These are phyloP conservation scores for Colletotrichum phormii DNA, from an alignment of 2,329 filamentous ascomycete genomes.

Conservation along the genomic window DNA sequence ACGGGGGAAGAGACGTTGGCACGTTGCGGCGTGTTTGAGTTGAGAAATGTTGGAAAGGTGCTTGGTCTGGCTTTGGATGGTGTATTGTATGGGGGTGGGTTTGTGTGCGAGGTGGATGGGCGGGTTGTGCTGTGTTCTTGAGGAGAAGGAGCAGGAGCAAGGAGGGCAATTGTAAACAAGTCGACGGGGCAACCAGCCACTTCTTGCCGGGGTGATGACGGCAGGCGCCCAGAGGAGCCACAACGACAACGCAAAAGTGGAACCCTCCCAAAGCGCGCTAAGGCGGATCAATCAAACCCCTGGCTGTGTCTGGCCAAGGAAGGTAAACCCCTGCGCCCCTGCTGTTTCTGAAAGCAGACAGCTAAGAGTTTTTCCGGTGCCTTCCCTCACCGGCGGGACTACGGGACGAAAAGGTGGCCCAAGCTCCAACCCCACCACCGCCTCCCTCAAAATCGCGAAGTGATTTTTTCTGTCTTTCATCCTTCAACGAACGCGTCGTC, in stretches of 20 bases:
- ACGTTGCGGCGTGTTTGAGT: constrained; percentile 28
- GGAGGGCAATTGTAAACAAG: constrained; percentile 41
- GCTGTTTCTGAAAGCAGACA: constrained; percentile 1
- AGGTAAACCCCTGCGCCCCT: neutral
- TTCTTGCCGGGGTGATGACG: constrained; percentile 38
- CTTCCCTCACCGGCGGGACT: neutral
- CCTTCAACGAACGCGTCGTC: constrained; percentile 12
- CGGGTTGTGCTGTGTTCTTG: constrained; percentile 37
- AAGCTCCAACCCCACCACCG: constrained; percentile 29
- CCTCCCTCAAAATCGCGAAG: constrained; percentile 32
- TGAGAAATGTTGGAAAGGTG: constrained; percentile 35
- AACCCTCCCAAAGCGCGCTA: neutral
- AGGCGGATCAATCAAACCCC: constrained; percentile 31
- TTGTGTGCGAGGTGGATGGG: constrained; percentile 37
- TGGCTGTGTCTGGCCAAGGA: constrained; percentile 13
- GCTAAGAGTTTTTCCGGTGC: constrained; percentile 28
- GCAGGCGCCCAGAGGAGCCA: constrained; percentile 26
- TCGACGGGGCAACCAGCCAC: constrained; percentile 41
- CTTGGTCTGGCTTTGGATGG: constrained; percentile 17
- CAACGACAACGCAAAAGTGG: constrained; percentile 26
- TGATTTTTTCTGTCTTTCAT: constrained; percentile 23
- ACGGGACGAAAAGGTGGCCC: constrained; percentile 4
- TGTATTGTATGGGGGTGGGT: constrained; percentile 35
- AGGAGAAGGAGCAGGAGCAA: constrained; percentile 35
- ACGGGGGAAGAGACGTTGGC: constrained; percentile 22